These are phyloP conservation scores for Hanseniaspora jakobsenii DNA, from an alignment of 805 yeast species.

Conservation along the genomic window DNA sequence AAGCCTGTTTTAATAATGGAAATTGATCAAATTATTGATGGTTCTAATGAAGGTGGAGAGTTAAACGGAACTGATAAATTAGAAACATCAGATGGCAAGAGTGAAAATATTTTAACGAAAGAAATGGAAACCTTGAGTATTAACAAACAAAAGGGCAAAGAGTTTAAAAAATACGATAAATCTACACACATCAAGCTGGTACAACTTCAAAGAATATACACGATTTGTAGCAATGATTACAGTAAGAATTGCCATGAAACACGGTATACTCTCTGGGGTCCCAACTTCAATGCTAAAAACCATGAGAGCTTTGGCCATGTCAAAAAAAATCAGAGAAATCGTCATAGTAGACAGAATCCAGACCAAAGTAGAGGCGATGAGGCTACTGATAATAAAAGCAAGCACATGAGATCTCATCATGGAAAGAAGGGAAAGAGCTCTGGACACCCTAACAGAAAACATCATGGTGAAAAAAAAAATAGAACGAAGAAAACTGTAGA, in stretches of 20 bases:
- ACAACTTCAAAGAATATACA: constrained; percentile 9
- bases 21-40: background rate
- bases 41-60: background rate
- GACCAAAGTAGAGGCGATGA: no score
- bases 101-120: no score
- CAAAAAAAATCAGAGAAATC: background rate
- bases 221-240: constrained; percentile 7
- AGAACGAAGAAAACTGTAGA: no score
- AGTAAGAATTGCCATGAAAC: constrained; percentile 4
- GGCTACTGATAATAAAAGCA: no score
- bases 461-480: no score
- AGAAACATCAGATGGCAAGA: no score
- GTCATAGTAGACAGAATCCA: background rate
- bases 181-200: background rate
- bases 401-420: no score
- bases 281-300: constrained; percentile 12
- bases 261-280: constrained; percentile 7
- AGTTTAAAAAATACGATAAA: background rate
- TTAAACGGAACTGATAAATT: no score
- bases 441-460: no score
- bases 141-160: background rate
- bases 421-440: no score
- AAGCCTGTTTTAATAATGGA: constrained; percentile 6
- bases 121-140: background rate
- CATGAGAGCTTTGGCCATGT: constrained; percentile 10